Percentiles rank a stretch among this genome's conserved stretches.
Evolutionary conservation across 495 filamentous ascomycete genomes (phyloP).

Genomic region (Aspergillus incahuasiensis): DNA sequence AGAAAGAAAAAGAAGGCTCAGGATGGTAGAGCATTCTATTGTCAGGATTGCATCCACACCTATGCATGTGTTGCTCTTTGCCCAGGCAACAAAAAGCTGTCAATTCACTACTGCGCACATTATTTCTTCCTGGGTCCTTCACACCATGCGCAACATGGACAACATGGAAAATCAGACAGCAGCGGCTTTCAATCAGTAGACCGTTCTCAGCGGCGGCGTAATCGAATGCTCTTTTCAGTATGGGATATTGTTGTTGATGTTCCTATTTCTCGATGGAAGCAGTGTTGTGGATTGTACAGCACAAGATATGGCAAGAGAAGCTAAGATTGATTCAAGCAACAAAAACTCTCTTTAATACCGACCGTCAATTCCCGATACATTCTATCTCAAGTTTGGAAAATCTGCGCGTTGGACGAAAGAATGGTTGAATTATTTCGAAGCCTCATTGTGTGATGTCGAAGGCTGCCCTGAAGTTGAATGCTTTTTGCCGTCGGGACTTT

Average conservation of each 20-base stretch:
- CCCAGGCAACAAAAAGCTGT: neutral
- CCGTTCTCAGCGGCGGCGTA: too few relatives aligned
- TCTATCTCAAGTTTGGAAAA: too few relatives aligned
- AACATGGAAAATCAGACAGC: neutral
- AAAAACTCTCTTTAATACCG: too few relatives aligned
- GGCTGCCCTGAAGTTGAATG: neutral
- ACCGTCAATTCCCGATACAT: too few relatives aligned
- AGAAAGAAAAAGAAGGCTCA: neutral
- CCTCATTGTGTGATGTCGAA: neutral
- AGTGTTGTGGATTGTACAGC: too few relatives aligned
- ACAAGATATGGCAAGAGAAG: too few relatives aligned
- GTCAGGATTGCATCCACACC: neutral
- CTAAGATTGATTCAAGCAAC: too few relatives aligned
- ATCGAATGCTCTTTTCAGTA: too few relatives aligned
- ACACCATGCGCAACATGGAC: neutral
- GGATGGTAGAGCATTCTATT: neutral
- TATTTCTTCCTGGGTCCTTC: neutral
- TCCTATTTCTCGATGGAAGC: too few relatives aligned
- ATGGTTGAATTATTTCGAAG: neutral
- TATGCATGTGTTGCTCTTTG: neutral
- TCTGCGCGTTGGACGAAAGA: neutral
- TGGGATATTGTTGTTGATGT: too few relatives aligned
- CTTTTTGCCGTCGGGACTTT: neutral
- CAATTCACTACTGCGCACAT: neutral
- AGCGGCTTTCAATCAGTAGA: too few relatives aligned